Evolutionary conservation across 1,139 yeast genomes (phyloP).

Genomic region (Geotrichum citri-aurantii): DNA sequence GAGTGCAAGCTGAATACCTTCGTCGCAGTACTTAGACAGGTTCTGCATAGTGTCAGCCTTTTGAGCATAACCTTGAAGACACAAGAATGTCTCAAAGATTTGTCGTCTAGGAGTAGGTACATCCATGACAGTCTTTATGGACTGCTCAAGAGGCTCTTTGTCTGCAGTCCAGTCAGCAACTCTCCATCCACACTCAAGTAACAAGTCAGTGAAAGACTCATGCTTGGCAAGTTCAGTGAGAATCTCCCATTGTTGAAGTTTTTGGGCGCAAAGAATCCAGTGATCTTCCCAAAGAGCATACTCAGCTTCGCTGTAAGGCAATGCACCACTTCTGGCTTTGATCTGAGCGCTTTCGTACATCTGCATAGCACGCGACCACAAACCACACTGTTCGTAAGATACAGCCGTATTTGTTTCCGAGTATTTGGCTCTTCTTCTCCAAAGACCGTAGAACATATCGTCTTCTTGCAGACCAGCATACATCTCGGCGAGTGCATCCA

Average conservation of each 20-base stretch:
- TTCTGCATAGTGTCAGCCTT: constrained; percentile 74
- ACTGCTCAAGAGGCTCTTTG: constrained; percentile 87
- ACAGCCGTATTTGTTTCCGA: constrained; percentile 88
- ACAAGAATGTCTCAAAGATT: constrained; percentile 87
- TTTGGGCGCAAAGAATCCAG: constrained; percentile 96
- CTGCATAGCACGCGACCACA: constrained; percentile 93
- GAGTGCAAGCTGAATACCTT: constrained; percentile 88
- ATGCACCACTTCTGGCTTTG: constrained; percentile 90
- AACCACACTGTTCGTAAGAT: constrained; percentile 90
- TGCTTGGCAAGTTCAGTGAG: constrained; percentile 94
- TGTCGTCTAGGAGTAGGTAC: constrained; percentile 97
- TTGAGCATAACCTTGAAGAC: constrained; percentile 89
- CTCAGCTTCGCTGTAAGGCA: constrained; percentile 94
- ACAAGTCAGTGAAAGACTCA: constrained; percentile 91
- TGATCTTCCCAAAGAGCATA: constrained; percentile 98
- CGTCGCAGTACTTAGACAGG: constrained; percentile 82
- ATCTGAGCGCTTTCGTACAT: constrained; percentile 96
- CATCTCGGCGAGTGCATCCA: constrained; percentile 85
- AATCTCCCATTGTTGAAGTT: constrained; percentile 97
- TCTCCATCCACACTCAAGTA: constrained; percentile 98
- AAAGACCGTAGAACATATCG: constrained; percentile 94
- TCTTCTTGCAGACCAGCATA: constrained; percentile 88
- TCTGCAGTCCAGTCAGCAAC: constrained; percentile 98
- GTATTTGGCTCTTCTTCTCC: constrained; percentile 95
- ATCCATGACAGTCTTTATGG: constrained; percentile 95